Base-by-base conservation (phyloP, 345 rosid species). In the Hypericum androsaemum region DNA sequence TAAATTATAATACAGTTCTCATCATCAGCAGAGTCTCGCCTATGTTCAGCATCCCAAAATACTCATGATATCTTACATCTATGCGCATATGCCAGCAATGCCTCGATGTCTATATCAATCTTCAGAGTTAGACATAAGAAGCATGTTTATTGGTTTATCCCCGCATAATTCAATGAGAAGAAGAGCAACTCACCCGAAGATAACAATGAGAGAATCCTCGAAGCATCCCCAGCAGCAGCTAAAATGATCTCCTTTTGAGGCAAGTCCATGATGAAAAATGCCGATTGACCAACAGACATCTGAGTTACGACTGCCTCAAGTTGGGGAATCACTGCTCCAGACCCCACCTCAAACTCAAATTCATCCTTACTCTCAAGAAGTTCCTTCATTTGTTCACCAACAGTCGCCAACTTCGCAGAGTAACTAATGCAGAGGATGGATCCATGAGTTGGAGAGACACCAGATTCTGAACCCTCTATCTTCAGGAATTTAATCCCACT, bases 341-440 rank as follows among this genome's bases (percentile, higher is more conserved):
- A 50, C 14, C 98, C 98, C 56, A 83, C 69, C 84, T 92, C 95
- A 81, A 88, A 88, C 66, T 85, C 95, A 74, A 88, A 78, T 55
- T 77, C 96, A 66, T 83, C 86, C 53, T 57, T 61, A 57, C 82
- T 81, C 77, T 92, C 98, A 66, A 92, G 69, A 61, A 85, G 84
- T 58, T 84, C 95, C 72, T 74, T 75, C 62, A 48, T 37, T 35
- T 43, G 47, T 55, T 68, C 70, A 66, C 54, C 69, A 56, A 67
- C 74, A 46, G 61, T 43, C 57, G 64, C 74, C 67, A 92, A 67
- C 50, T 74, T 70, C 48, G 77, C 80, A 14, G 94, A 77, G 73
- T 88, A 92, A 51, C 76, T 63, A 35, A 81, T 64, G 55, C 82
- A 72, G 49, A 69, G 61, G 56, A 92, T 64, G 37, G 84, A 71